These are phyloP conservation scores for Wickerhamomyces ciferrii DNA, from an alignment of 805 yeast species.

Conservation along the genomic window DNA sequence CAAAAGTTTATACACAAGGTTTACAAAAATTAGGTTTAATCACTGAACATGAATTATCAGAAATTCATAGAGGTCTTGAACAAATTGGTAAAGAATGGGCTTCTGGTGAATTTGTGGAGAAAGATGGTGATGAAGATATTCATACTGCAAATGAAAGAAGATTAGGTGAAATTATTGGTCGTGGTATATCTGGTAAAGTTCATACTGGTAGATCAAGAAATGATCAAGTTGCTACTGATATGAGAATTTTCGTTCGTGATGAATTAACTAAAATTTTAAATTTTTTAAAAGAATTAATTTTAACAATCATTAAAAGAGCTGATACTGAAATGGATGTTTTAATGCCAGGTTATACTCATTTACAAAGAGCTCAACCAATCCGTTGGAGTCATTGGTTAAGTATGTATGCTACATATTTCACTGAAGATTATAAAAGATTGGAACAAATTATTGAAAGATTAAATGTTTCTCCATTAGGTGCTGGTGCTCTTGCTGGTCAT, in stretches of 20 bases:
- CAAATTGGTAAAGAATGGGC: conserved; percentile 79
- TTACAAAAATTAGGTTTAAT: conserved; percentile 73
- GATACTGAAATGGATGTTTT: conserved; percentile 80
- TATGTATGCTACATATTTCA: conserved; percentile 90
- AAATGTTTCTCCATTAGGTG: conserved; percentile 88
- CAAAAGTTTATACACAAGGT: conserved; percentile 89
- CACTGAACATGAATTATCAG: conserved; percentile 63
- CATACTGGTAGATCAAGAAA: conserved; percentile 99
- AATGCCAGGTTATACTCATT: conserved; percentile 99
- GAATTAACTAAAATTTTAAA: conserved; percentile 52
- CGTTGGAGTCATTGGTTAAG: conserved; percentile 98
- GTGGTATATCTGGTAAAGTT: conserved; percentile 91
- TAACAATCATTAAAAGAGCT: conserved; percentile 69
- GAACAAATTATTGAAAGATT: conserved; percentile 75
- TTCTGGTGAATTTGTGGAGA: conserved; percentile 58
- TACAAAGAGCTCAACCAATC: conserved; percentile 99
- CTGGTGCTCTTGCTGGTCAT: conserved; percentile 98
- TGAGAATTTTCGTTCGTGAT: conserved; percentile 90
- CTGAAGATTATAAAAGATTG: conserved; percentile 84
- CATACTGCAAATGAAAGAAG: conserved; percentile 99
- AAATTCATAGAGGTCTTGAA: conserved; percentile 81
- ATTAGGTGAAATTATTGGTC: conserved; percentile 93
- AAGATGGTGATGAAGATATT: conserved; percentile 93
- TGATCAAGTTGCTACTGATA: conserved; percentile 99
- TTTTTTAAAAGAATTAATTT: conserved; percentile 56